These are phyloP conservation scores for peach (Prunus persica) DNA, from an alignment of 306 rosid species.

Conservation along the genomic window DNA sequence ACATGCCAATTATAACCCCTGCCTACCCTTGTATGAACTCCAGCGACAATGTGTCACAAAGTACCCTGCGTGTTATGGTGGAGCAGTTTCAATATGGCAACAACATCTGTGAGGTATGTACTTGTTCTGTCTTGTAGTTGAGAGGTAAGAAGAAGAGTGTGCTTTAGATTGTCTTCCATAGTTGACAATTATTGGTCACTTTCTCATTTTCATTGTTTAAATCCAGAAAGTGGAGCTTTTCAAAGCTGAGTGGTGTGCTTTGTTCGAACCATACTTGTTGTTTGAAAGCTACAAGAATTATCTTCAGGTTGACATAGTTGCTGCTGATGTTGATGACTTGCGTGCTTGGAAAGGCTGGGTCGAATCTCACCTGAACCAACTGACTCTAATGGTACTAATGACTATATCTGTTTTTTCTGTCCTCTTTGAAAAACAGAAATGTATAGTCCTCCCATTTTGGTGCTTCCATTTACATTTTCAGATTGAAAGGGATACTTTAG, in stretches of 20 bases:
- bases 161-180: not conserved
- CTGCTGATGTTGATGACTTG: slow-evolving; percentile 71
- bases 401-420: not conserved
- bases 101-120: slow-evolving; percentile 66
- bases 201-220: not conserved
- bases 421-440: not conserved
- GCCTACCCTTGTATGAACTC: slow-evolving; percentile 98
- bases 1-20: slow-evolving; percentile 92
- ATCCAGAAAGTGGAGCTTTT: slow-evolving; percentile 76
- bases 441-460: not conserved
- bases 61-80: slow-evolving; percentile 94
- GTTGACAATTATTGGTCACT: not conserved
- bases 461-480: slow-evolving; percentile 38
- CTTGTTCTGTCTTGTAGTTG: not conserved
- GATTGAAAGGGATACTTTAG: slow-evolving; percentile 88
- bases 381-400: slow-evolving; percentile 60
- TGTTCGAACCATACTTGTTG: slow-evolving; percentile 70
- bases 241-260: slow-evolving; percentile 72
- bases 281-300: slow-evolving; percentile 86
- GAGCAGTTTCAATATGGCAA: slow-evolving; percentile 71
- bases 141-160: not conserved
- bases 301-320: slow-evolving; percentile 78
- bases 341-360: slow-evolving; percentile 95
- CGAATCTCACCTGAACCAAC: slow-evolving; percentile 77
- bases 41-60: slow-evolving; percentile 82